phyloP scores from a whole-genome alignment of 495 filamentous ascomycete genomes.

The Trichoderma gamsii region DNA sequence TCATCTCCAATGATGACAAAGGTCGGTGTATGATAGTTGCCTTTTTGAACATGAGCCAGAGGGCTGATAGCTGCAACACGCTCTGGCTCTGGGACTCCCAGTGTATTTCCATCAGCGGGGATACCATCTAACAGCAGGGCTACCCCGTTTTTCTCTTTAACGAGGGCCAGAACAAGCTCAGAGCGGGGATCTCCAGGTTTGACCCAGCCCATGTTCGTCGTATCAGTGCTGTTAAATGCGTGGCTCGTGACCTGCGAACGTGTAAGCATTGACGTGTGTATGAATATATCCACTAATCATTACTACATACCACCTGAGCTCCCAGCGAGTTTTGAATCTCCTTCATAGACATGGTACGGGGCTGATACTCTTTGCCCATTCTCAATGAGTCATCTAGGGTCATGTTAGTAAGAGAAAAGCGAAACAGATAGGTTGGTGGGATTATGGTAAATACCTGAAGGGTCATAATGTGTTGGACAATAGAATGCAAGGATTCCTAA shows the following conservation, averaged over 20 bases:
- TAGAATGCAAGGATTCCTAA: conserved; percentile 50
- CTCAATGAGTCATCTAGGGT: conserved; percentile 16
- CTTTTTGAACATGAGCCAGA: conserved; percentile 31
- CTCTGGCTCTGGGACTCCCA: conserved; percentile 23
- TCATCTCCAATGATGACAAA: conserved; percentile 42
- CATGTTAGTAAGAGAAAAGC: neutral
- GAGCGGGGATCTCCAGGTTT: conserved; percentile 10
- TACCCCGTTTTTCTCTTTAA: conserved; percentile 4
- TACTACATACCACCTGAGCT: neutral
- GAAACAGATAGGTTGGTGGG: neutral
- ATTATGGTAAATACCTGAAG: conserved; percentile 11
- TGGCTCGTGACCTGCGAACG: neutral
- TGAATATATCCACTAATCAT: too few relatives aligned
- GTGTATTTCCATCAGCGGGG: conserved; percentile 6
- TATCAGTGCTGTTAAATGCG: conserved; percentile 7
- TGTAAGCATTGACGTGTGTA: too few relatives aligned
- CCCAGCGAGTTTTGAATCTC: neutral
- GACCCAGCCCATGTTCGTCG: conserved; percentile 14
- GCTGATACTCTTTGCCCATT: neutral
- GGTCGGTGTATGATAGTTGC: conserved; percentile 38
- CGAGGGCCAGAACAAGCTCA: conserved; percentile 10
- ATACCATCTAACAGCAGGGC: neutral
- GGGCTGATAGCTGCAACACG: conserved; percentile 31
- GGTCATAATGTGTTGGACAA: conserved; percentile 40
- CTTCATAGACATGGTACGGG: neutral